Percentiles rank a stretch among this genome's conserved stretches.
Conservation (phyloP, 148 eudicot genomes). For the Fagopyrum tataricum region DNA sequence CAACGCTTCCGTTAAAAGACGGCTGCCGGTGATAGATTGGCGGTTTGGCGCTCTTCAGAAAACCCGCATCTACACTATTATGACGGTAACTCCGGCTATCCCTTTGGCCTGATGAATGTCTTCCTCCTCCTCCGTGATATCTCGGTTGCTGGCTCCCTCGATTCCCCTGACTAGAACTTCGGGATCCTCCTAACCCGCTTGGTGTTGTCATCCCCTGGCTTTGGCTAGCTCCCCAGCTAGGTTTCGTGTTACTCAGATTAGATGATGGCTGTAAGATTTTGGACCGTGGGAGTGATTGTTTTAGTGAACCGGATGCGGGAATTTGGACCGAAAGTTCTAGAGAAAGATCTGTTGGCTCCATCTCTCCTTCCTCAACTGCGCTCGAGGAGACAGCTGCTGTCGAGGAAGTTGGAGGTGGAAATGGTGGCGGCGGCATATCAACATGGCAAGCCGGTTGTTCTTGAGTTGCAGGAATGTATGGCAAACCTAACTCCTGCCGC, state of each 20-base stretch:
- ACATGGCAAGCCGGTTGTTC: neutral
- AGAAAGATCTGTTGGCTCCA: conserved; percentile 13
- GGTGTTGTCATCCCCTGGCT: neutral
- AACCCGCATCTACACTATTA: conserved; percentile 40
- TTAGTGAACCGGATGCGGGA: neutral
- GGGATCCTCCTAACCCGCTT: conserved; percentile 8
- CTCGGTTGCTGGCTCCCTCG: conserved; percentile 20
- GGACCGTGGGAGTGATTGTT: conserved; percentile 9
- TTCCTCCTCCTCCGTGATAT: conserved; percentile 22
- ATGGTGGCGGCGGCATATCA: conserved; percentile 4
- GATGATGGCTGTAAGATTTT: neutral
- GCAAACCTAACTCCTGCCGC: neutral
- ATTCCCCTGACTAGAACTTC: conserved; percentile 25
- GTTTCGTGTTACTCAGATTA: neutral
- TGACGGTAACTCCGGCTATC: conserved; percentile 28
- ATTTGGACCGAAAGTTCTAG: neutral
- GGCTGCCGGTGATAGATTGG: conserved; percentile 45
- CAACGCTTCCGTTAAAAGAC: conserved; percentile 32
- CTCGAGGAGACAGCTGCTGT: conserved; percentile 11
- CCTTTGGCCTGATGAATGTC: conserved; percentile 42
- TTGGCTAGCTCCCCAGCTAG: neutral
- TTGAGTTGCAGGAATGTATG: neutral
- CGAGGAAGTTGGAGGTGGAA: neutral
- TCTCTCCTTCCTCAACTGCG: conserved; percentile 28
- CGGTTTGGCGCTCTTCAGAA: conserved; percentile 36